phyloP scores from a whole-genome alignment of 2,329 filamentous ascomycete genomes.

The Capronia coronata region DNA sequence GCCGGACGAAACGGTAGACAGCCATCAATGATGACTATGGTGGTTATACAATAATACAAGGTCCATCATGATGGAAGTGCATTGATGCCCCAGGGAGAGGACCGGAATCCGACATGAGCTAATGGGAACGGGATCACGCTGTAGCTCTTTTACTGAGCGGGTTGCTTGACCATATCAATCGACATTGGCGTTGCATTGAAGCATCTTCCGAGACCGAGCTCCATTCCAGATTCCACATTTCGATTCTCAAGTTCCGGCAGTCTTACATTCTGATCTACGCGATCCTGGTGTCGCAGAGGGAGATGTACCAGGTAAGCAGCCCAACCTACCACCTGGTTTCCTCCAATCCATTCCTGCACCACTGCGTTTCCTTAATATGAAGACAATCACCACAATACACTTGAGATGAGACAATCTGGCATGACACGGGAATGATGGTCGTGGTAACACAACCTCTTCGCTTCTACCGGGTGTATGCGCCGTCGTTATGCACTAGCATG shows the following conservation, averaged over 20 bases:
- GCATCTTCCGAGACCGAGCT: too few species aligned
- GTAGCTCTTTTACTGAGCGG: too few species aligned
- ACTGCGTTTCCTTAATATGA: conserved; percentile 2
- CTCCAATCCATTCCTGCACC: background rate
- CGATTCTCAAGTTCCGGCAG: background rate
- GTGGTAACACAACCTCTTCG: conserved; percentile 2
- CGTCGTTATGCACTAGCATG: too few species aligned
- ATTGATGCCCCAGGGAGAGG: too few species aligned
- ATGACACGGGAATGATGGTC: conserved; percentile 1
- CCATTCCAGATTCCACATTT: too few species aligned
- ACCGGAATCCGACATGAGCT: too few species aligned
- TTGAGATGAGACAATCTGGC: conserved; percentile 20
- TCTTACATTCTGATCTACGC: background rate
- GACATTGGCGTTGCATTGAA: too few species aligned
- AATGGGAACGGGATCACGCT: too few species aligned
- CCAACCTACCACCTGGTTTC: conserved; percentile 27
- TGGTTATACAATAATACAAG: too few species aligned
- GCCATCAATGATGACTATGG: background rate
- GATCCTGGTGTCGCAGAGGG: background rate
- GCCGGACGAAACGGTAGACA: conserved; percentile 50
- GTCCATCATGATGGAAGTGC: too few species aligned
- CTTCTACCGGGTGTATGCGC: background rate
- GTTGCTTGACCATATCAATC: too few species aligned
- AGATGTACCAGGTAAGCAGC: background rate
- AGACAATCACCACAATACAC: conserved; percentile 16